These are phyloP conservation scores for Penicillium aurantiogriseum DNA, from an alignment of 2,329 filamentous ascomycete species.

Conservation along the genomic window DNA sequence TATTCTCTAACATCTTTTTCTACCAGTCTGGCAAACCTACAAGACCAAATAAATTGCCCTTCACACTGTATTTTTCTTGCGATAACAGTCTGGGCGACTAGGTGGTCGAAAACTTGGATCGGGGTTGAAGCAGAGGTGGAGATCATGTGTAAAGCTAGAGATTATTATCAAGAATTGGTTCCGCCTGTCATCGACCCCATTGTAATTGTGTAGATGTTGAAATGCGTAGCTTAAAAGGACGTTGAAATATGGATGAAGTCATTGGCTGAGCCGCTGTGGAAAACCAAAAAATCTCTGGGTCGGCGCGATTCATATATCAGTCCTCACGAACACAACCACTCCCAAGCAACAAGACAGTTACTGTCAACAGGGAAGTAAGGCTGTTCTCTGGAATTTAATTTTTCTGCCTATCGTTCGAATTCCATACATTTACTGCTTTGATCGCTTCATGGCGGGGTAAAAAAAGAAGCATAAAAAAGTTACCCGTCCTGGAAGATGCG, in stretches of 20 bases:
- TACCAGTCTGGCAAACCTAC: slow-evolving; percentile 64
- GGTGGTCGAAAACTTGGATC: slow-evolving; percentile 24
- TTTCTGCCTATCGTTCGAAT: neutral
- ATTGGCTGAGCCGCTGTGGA: slow-evolving; percentile 41
- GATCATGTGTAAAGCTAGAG: slow-evolving; percentile 44
- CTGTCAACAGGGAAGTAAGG: neutral
- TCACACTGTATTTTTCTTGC: slow-evolving; percentile 16
- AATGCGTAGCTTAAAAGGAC: slow-evolving; percentile 17
- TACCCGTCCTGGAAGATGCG: slow-evolving; percentile 62
- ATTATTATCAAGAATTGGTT: slow-evolving; percentile 31
- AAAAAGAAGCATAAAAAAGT: slow-evolving; percentile 22
- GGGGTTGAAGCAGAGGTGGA: slow-evolving; percentile 28
- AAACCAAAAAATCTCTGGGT: slow-evolving; percentile 41
- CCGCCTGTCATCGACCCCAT: slow-evolving; percentile 6
- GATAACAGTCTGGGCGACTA: slow-evolving; percentile 20
- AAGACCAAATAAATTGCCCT: slow-evolving; percentile 53
- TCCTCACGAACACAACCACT: slow-evolving; percentile 20
- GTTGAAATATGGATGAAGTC: slow-evolving; percentile 45
- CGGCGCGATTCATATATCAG: slow-evolving; percentile 28
- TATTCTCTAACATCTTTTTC: slow-evolving; percentile 24
- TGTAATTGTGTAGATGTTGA: slow-evolving; percentile 22
- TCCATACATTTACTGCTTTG: slow-evolving; percentile 10
- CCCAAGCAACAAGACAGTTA: slow-evolving; percentile 1
- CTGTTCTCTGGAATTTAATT: neutral
- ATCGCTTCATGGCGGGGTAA: slow-evolving; percentile 40